These are phyloP conservation scores for Beauveria sp. DNA, from an alignment of 2,329 filamentous ascomycete genomes.

Conservation along the genomic window DNA sequence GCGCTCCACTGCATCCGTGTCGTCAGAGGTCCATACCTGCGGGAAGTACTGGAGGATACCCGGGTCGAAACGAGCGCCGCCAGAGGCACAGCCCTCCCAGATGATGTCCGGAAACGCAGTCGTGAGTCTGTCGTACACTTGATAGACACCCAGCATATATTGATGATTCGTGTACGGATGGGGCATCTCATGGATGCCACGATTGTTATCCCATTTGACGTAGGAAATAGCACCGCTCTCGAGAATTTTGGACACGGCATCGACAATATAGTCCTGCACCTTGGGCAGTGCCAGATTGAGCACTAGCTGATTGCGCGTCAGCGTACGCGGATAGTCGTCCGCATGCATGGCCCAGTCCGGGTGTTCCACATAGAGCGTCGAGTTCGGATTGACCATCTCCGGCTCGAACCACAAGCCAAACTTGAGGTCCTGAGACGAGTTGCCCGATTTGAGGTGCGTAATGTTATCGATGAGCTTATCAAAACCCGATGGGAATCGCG, in stretches of 20 bases:
- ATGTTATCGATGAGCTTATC: constrained; percentile 42
- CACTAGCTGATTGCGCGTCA: constrained; percentile 51
- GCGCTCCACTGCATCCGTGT: constrained; percentile 55
- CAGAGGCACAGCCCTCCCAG: constrained; percentile 60
- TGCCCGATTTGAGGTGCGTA: constrained; percentile 38
- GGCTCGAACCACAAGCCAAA: constrained; percentile 63
- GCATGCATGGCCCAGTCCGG: constrained; percentile 58
- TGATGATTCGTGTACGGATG: constrained; percentile 45
- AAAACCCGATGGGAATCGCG: constrained; percentile 51
- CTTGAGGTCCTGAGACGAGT: constrained; percentile 39
- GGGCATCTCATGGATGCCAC: constrained; percentile 53
- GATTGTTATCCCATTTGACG: constrained; percentile 63
- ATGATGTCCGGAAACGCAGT: constrained; percentile 52
- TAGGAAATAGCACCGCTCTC: constrained; percentile 47
- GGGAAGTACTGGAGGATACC: constrained; percentile 58
- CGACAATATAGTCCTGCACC: constrained; percentile 56
- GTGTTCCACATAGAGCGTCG: constrained; percentile 51
- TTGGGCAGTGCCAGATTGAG: constrained; percentile 53
- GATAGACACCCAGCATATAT: constrained; percentile 58
- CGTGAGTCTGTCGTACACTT: constrained; percentile 52
- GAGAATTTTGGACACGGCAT: constrained; percentile 45
- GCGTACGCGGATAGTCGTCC: constrained; percentile 46
- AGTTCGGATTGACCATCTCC: constrained; percentile 60
- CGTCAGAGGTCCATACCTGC: constrained; percentile 58
- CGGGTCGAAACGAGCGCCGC: constrained; percentile 57